These are phyloP conservation scores for Ophiorrhiza pumila DNA, from an alignment of 257 asterid genomes.

Conservation along the genomic window DNA sequence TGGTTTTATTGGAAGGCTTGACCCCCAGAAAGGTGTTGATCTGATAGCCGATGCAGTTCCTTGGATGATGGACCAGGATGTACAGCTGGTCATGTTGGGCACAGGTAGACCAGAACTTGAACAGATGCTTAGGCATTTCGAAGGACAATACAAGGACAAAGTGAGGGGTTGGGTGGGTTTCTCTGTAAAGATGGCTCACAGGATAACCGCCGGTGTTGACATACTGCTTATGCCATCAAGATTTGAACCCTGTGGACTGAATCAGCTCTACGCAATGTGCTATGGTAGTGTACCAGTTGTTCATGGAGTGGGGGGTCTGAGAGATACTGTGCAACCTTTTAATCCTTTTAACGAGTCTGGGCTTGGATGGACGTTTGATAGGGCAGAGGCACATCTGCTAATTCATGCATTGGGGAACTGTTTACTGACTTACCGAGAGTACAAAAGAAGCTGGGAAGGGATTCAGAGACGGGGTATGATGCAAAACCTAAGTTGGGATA, in stretches of 20 bases:
- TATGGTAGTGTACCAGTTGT: conserved; percentile 93
- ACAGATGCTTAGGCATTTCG: conserved; percentile 66
- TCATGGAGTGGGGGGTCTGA: conserved; percentile 90
- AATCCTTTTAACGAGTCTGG: conserved; percentile 83
- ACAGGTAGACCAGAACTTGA: conserved; percentile 82
- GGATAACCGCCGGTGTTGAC: conserved; percentile 89
- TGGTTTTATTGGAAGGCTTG: conserved; percentile 93
- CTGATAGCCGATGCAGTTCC: conserved; percentile 86
- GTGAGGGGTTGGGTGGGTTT: conserved; percentile 95
- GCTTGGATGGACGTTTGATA: conserved; percentile 78
- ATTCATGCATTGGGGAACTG: conserved; percentile 77
- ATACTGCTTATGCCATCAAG: conserved; percentile 90
- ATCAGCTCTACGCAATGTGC: conserved; percentile 91
- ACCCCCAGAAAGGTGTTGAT: conserved; percentile 87
- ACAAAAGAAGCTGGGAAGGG: conserved; percentile 85
- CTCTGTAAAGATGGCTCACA: conserved; percentile 77
- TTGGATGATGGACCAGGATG: conserved; percentile 86
- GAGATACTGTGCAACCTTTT: conserved; percentile 84
- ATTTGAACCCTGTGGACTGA: conserved; percentile 95
- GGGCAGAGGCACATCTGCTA: conserved; percentile 55
- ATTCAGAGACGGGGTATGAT: conserved; percentile 80
- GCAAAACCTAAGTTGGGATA: conserved; percentile 88
- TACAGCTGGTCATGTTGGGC: conserved; percentile 88
- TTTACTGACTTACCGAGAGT: conserved; percentile 65
- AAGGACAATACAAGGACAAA: conserved; percentile 50